These are phyloP conservation scores for Fusarium irregulare DNA, from an alignment of 2,329 filamentous ascomycete genomes.

Conservation along the genomic window DNA sequence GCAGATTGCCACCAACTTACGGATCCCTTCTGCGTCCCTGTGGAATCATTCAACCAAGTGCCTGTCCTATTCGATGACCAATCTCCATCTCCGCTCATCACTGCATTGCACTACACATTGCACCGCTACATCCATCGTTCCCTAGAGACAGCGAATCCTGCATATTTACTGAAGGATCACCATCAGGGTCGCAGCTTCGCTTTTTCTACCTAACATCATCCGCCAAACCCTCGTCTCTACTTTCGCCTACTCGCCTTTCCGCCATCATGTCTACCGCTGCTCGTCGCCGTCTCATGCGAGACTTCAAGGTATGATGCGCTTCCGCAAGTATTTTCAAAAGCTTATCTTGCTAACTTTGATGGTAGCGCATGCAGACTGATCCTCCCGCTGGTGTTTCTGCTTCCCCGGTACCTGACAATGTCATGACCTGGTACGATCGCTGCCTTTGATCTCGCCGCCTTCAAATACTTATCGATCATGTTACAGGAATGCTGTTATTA, in stretches of 20 bases:
- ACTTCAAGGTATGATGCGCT: slow-evolving; percentile 86
- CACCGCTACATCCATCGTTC: slow-evolving; percentile 27
- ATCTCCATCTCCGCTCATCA: slow-evolving; percentile 41
- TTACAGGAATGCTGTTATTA: slow-evolving; percentile 95
- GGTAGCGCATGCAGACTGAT: slow-evolving; percentile 97
- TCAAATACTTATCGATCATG: slow-evolving; percentile 33
- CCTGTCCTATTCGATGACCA: slow-evolving; percentile 41
- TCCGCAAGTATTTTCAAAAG: not conserved
- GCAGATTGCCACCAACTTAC: slow-evolving; percentile 22
- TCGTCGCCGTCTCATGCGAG: slow-evolving; percentile 95
- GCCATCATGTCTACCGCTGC: slow-evolving; percentile 84
- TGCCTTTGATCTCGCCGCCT: slow-evolving; percentile 10
- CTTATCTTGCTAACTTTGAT: slow-evolving; percentile 19
- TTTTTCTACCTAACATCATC: slow-evolving; percentile 1
- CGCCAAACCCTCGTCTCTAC: slow-evolving; percentile 1
- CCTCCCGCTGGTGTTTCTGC: slow-evolving; percentile 96
- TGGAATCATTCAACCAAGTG: slow-evolving; percentile 27
- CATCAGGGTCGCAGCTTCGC: not conserved
- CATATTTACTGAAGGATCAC: not conserved
- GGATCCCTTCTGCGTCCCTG: slow-evolving; percentile 24
- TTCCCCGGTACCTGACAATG: slow-evolving; percentile 94
- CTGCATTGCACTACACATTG: slow-evolving; percentile 18
- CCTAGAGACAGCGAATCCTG: slow-evolving; percentile 19
- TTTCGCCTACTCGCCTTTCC: slow-evolving; percentile 17
- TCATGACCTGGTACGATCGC: slow-evolving; percentile 88